phyloP scores from a whole-genome alignment of 495 filamentous ascomycete genomes.

The Penicillium steckii region DNA sequence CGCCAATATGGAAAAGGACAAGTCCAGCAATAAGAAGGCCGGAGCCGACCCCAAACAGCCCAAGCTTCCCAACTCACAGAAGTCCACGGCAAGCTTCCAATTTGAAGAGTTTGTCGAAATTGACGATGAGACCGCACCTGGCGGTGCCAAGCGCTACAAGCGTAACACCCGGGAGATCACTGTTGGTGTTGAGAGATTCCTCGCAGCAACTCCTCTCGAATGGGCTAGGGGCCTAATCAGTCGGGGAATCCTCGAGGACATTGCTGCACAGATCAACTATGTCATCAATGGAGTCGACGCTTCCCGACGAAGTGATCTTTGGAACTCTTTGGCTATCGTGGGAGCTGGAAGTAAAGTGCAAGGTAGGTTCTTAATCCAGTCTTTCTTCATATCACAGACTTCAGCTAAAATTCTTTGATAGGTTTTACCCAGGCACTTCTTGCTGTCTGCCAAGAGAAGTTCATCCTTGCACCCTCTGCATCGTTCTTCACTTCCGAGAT shows the following conservation, averaged over 20 bases:
- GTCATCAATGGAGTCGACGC: constrained; percentile 74
- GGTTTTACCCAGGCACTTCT: constrained; percentile 85
- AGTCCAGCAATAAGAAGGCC: constrained; percentile 64
- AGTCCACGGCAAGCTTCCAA: constrained; percentile 72
- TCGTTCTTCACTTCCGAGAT: constrained; percentile 98
- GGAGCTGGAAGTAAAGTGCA: constrained; percentile 83
- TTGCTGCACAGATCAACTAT: constrained; percentile 79
- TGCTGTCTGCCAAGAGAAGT: constrained; percentile 72
- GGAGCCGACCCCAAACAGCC: constrained; percentile 51
- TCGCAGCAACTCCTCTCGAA: constrained; percentile 56
- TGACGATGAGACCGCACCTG: constrained; percentile 39
- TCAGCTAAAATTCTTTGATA: constrained; percentile 22
- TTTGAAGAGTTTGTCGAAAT: constrained; percentile 72
- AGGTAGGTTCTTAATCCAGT: constrained; percentile 47
- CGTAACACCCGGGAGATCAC: constrained; percentile 68
- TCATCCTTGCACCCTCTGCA: constrained; percentile 85
- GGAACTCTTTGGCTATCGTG: constrained; percentile 85
- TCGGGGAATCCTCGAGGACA: constrained; percentile 69
- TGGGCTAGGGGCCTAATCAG: constrained; percentile 38
- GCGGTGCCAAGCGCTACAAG: constrained; percentile 31
- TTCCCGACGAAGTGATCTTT: constrained; percentile 76
- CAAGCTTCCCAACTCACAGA: constrained; percentile 79
- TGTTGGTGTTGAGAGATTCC: constrained; percentile 84
- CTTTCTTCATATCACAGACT: background rate
- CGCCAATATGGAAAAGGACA: constrained; percentile 88